Base-by-base conservation (phyloP, 257 asterid genomes). In the Solanum clarkiae region DNA sequence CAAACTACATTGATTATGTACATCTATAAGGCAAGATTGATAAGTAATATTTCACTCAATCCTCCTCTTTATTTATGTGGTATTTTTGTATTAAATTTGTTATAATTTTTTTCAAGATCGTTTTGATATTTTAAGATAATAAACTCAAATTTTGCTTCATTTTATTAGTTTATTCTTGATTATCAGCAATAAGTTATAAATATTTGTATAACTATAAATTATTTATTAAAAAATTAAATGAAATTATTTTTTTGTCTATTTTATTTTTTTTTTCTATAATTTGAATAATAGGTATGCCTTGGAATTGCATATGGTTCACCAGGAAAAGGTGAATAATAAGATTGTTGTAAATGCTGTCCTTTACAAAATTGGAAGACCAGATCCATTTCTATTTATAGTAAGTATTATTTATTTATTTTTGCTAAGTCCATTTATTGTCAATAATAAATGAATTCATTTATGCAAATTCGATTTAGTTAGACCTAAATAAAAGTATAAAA, bases 281-380 rank as follows among this genome's bases (percentile, higher is more conserved):
- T 85, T 44, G 80, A 65, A 18, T 60, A 0, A 83, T 84, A 93
- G 97, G 90, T 93, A 90, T 40, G 96, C 83, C 63, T 75, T 94
- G 93, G 98, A 94, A 89, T 5, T 92, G 68, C 98, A 94, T 84
- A 57, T 93, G 92, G 96, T 94, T 84, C 98, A 94, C 88, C 77
- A 12, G 81, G 90, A 84, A 13, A 86, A 88, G 8, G 89, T 84
- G 70, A 79, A 32, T 51, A 86, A 89, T 51, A 87, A 66, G 59
- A 89, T 89, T 1, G 92, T 92, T 4, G 96, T 93, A 0, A 59
- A 86, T 59, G 96, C 94, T 82, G 87, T 91, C 63, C 85, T 94
- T 4, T 94, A 88, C 94, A 89, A 87, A 89, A 88, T 91, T 60
- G 98, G 98, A 79, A 47, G 56, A 55, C 93, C 94, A 2, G 95